Evolutionary conservation across 2,329 filamentous ascomycete species (phyloP), one percentile per base, ranked within the genome.

Genomic region (Penicillium fuscoglaucum): DNA sequence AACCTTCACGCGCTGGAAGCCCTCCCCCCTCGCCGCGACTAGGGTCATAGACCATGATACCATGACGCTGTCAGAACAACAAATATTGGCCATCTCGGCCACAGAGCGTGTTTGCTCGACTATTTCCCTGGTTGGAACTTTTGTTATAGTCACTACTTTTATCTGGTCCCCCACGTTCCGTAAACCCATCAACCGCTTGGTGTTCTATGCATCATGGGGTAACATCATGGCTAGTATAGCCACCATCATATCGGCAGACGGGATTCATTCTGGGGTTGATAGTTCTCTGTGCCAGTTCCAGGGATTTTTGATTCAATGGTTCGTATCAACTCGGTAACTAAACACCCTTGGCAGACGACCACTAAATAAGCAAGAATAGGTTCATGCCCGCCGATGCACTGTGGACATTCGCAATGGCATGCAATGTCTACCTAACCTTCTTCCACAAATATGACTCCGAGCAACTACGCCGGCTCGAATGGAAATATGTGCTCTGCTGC

Each of bases 151-250:
- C 54, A 66, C 79, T 55, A 92, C 89, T 3, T 95, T 93, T 69
- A 76, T 84, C 31, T 73, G 75, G n/a, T 90, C 87, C 33, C 82
- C 80, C 17, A 82, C 82, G 6, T 95, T 95, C 71, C 89, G 90
- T 68, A 93, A 92, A 70, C 89, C 90, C n/a, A 92, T 95, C 77
- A 95, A 95, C 70, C 83, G 91, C 19, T 81, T 96, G 0, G 87
- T 93, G 10, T 93, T 96, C 73, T 95, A 89, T 72, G 90, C 91
- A 7, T 89, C 89, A 0, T 89, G 90, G 69, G 91, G 90, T 9
- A 96, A 96, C 68, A 81, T 93, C 66, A 80, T 92, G 74, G 85
- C 85, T 61, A 93, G 91, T 71, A 82, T 91, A 19, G 90, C 87
- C 1, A 92, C 90, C 0, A 74, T 93, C 35, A 90, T 93, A 68